Evolutionary conservation across 2,329 filamentous ascomycete genomes (phyloP).

Genomic region (Talaromyces atroroseus): DNA sequence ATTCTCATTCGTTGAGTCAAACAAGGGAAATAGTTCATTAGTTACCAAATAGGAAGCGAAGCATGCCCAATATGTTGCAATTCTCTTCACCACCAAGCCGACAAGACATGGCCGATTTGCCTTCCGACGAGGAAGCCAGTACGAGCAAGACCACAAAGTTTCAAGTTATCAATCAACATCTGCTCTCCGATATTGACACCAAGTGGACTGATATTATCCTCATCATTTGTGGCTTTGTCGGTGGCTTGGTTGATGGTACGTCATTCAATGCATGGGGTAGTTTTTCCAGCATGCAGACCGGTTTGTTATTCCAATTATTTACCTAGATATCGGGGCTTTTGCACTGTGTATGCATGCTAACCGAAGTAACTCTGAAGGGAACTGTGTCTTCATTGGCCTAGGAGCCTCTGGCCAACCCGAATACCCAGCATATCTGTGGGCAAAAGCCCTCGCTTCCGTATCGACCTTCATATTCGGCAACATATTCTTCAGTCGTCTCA

Average conservation of each 20-base stretch:
- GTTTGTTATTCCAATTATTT: slow-evolving; percentile 18
- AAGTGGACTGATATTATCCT: slow-evolving; percentile 25
- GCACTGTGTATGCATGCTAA: background rate
- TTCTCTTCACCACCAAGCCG: background rate
- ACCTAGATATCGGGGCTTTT: background rate
- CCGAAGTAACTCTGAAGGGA: slow-evolving; percentile 26
- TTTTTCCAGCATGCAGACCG: slow-evolving; percentile 41
- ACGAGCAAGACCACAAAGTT: background rate
- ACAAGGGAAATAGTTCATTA: background rate
- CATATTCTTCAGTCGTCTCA: slow-evolving; percentile 35
- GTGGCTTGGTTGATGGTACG: slow-evolving; percentile 36
- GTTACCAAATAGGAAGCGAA: background rate
- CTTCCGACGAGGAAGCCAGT: background rate
- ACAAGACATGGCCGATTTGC: background rate
- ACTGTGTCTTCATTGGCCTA: slow-evolving; percentile 40
- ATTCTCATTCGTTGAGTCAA: background rate
- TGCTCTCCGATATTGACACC: slow-evolving; percentile 18
- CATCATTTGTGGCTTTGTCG: slow-evolving; percentile 34
- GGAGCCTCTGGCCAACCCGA: slow-evolving; percentile 38
- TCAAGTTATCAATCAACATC: background rate
- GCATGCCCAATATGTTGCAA: background rate
- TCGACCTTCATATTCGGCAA: slow-evolving; percentile 34
- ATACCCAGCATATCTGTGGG: slow-evolving; percentile 36
- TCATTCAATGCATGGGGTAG: slow-evolving; percentile 40
- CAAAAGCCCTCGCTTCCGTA: slow-evolving; percentile 39